A percentile compares a stretch with the other conserved stretches of the same genome.
Conservation (phyloP, 768 basidiomycete genomes). For the Hericium erinaceus region DNA sequence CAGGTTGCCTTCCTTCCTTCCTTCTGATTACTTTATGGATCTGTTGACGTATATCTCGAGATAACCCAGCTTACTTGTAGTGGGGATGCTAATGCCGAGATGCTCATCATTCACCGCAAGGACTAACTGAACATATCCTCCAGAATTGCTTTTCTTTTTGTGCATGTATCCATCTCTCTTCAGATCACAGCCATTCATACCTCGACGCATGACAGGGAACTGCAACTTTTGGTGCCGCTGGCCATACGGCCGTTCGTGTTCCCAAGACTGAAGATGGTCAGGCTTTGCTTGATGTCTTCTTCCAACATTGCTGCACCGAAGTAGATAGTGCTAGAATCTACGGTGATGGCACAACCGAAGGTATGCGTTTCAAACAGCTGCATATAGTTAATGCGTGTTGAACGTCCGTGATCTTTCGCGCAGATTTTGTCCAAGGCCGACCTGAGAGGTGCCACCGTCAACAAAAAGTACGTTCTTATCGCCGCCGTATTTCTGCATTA, state of each 20-base stretch:
- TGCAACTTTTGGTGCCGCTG: conserved; percentile 35
- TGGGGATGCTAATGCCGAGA: too few relatives aligned
- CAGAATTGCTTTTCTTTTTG: neutral
- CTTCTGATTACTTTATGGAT: too few relatives aligned
- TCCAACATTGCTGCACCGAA: conserved; percentile 28
- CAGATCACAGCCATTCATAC: neutral
- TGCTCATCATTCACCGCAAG: too few relatives aligned
- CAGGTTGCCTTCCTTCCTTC: too few relatives aligned
- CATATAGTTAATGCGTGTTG: neutral
- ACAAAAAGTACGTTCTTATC: conserved; percentile 35
- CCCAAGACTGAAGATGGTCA: conserved; percentile 28
- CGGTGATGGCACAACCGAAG: conserved; percentile 46
- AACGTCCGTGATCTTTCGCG: neutral
- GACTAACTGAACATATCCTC: neutral
- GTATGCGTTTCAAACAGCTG: conserved; percentile 20
- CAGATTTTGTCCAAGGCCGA: conserved; percentile 34
- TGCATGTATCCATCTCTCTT: neutral
- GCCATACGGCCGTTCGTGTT: conserved; percentile 32
- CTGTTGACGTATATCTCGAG: too few relatives aligned
- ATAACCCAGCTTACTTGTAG: too few relatives aligned
- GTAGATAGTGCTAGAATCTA: conserved; percentile 47
- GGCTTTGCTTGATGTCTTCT: conserved; percentile 36
- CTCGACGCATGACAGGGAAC: conserved; percentile 29
- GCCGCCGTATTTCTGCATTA: neutral
- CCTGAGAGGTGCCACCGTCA: conserved; percentile 31